A percentile compares a stretch with the other conserved stretches of the same genome.
These are phyloP conservation scores for Macrophomina pseudophaseolina DNA, from an alignment of 2,329 filamentous ascomycete genomes.

Conservation along the genomic window DNA sequence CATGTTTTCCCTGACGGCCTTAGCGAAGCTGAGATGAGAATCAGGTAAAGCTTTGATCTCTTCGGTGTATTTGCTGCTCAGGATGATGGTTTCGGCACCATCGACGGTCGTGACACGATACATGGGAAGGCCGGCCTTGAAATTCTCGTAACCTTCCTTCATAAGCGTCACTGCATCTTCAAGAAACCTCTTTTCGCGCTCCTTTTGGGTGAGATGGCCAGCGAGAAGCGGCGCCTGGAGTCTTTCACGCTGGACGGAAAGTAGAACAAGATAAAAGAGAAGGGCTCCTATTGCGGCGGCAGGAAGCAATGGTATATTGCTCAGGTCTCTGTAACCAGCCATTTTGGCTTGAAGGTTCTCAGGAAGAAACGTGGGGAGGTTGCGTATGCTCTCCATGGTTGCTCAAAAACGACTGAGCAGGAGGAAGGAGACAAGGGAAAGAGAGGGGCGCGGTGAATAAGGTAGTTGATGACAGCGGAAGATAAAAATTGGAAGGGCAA, in stretches of 20 bases:
- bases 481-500: no score
- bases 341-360: conserved; percentile 13
- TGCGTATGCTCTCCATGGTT: conserved; percentile 23
- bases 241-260: conserved; percentile 3
- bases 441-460: no score
- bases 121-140: conserved; percentile 21
- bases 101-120: conserved; percentile 25
- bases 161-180: conserved; percentile 5
- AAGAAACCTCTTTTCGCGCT: conserved; percentile 20
- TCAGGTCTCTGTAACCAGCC: conserved; percentile 8
- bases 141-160: conserved; percentile 22
- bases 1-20: conserved; percentile 31
- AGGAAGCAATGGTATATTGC: not conserved
- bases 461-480: no score
- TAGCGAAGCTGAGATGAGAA: conserved; percentile 39
- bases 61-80: conserved; percentile 37
- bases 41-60: conserved; percentile 42
- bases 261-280: conserved; percentile 12
- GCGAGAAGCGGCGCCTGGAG: conserved; percentile 20
- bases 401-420: not conserved
- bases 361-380: conserved; percentile 20
- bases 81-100: conserved; percentile 33
- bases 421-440: not conserved
- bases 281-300: not conserved
- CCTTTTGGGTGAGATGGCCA: conserved; percentile 13